A percentile compares a stretch with the other conserved stretches of the same genome.
Evolutionary conservation across 768 basidiomycete species (phyloP).

Genomic region (Mycena capillaripes): DNA sequence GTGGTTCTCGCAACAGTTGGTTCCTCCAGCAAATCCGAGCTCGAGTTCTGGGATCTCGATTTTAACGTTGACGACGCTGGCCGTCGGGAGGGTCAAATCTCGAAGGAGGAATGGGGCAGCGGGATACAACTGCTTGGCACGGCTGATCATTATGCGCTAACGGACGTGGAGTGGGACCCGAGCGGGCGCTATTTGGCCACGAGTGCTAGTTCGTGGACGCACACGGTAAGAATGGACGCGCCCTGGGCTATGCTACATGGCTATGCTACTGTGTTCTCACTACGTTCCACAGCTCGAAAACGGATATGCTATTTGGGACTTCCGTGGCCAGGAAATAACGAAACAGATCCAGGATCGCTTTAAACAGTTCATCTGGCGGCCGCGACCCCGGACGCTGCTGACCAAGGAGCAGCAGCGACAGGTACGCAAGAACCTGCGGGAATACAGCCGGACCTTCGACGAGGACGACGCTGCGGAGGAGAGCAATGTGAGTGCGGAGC

Average conservation of each 20-base stretch:
- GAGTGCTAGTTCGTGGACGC: conserved; percentile 95
- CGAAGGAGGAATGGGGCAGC: conserved; percentile 84
- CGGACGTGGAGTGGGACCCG: conserved; percentile 99
- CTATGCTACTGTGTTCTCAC: conserved; percentile 8
- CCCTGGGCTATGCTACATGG: not conserved
- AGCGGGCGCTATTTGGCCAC: conserved; percentile 94
- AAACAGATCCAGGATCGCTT: conserved; percentile 93
- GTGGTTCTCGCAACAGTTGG: conserved; percentile 97
- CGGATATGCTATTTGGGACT: conserved; percentile 97
- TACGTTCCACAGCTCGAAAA: conserved; percentile 83
- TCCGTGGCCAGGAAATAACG: conserved; percentile 95
- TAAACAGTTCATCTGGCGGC: conserved; percentile 99
- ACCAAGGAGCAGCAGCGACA: conserved; percentile 89
- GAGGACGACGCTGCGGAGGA: conserved; percentile 98
- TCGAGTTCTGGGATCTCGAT: conserved; percentile 99
- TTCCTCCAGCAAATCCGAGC: conserved; percentile 93
- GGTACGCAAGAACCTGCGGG: conserved; percentile 90
- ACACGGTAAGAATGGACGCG: conserved; percentile 72
- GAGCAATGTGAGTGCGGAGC: conserved; percentile 93
- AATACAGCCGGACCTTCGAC: conserved; percentile 93
- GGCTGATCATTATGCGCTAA: conserved; percentile 96
- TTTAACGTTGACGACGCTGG: conserved; percentile 76
- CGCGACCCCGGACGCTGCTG: conserved; percentile 91
- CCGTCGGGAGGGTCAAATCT: conserved; percentile 64
- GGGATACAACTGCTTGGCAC: conserved; percentile 89